Conservation (phyloP, 371 early-diverging fungal genomes). For the Rhizomucor pusillus region DNA sequence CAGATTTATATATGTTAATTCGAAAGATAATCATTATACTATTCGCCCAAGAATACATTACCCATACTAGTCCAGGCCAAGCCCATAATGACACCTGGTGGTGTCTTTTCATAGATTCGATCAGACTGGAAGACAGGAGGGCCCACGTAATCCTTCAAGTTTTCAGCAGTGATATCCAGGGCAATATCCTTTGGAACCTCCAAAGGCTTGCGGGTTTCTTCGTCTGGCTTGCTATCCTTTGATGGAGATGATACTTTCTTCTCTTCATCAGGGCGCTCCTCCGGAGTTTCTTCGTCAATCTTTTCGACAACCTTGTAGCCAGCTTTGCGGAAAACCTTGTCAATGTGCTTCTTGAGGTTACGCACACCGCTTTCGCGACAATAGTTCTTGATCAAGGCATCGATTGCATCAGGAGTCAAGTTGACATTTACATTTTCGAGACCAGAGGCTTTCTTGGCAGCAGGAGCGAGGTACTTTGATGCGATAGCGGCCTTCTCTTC, state of each 20-base stretch:
- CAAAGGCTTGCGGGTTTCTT: constrained; percentile 35
- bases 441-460: constrained; percentile 79
- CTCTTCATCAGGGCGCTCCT: background rate
- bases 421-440: constrained; percentile 71
- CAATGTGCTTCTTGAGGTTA: constrained; percentile 95
- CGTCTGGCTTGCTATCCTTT: constrained; percentile 13
- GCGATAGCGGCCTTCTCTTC: constrained; percentile 98
- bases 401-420: constrained; percentile 75
- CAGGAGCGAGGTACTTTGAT: constrained; percentile 81
- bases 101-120: constrained; percentile 86
- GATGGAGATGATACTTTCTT: background rate
- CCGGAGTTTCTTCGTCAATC: constrained; percentile 35
- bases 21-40: background rate
- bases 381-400: constrained; percentile 82
- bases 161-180: constrained; percentile 60
- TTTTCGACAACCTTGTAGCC: constrained; percentile 84
- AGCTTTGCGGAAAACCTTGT: constrained; percentile 95
- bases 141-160: constrained; percentile 91
- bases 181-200: constrained; percentile 54
- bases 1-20: background rate
- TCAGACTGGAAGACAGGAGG: constrained; percentile 87
- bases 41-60: constrained; percentile 23
- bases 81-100: constrained; percentile 94
- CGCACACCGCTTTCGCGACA: constrained; percentile 98
- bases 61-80: constrained; percentile 95